Conservation (phyloP, 2,329 filamentous ascomycete genomes). For the Aspergillus quadrilineatus region DNA sequence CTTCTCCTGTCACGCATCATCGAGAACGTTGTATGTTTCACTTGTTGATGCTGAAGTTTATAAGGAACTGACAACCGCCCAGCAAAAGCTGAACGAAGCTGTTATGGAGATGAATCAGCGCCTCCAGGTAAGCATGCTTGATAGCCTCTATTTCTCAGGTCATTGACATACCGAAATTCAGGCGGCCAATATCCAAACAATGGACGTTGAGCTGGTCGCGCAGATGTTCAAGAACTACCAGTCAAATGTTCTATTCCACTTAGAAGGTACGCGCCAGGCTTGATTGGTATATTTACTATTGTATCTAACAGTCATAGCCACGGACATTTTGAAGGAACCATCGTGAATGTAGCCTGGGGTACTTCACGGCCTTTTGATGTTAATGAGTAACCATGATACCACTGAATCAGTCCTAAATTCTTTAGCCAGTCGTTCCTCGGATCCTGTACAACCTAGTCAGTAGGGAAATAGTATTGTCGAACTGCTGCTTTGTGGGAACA, state of each 20-base stretch:
- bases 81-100: conserved; percentile 98
- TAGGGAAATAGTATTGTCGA: background rate
- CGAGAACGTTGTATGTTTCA: conserved; percentile 80
- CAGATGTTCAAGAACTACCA: conserved; percentile 99
- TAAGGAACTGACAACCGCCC: background rate
- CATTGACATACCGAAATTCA: conserved; percentile 37
- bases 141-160: background rate
- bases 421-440: too few relatives aligned
- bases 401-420: background rate
- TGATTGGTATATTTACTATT: background rate
- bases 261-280: conserved; percentile 68
- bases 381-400: conserved; percentile 7
- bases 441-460: background rate
- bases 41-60: background rate
- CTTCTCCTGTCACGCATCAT: conserved; percentile 92
- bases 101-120: conserved; percentile 89
- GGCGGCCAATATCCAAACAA: conserved; percentile 98
- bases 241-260: conserved; percentile 93
- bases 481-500: background rate
- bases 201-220: conserved; percentile 96
- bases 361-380: background rate
- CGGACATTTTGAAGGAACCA: conserved; percentile 78
- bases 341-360: conserved; percentile 47
- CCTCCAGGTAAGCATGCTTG: conserved; percentile 63
- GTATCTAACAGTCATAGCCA: conserved; percentile 54